Evolutionary conservation across 257 asterid genomes (phyloP), one percentile per base, ranked within the genome.

Genomic region (Nicotiana knightiana): DNA sequence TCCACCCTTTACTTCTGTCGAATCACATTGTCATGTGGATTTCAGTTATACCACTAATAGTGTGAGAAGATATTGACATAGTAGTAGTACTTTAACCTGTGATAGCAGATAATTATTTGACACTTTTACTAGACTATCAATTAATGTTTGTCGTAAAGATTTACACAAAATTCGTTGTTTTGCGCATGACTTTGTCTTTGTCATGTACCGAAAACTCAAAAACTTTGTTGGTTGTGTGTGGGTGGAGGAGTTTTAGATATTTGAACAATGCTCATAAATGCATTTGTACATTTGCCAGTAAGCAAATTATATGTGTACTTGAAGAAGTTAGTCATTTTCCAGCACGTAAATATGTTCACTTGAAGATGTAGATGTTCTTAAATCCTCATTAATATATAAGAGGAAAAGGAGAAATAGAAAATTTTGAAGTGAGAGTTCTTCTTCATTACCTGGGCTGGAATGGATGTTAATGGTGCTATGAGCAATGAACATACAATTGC

Each of bases 401-500:
- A 53, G 18, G 58, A 15, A 11, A 53, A 10, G 18, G 18, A 15
- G 58, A 33, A 33, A 67, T 16, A 33, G 51, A 33, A 73, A 26
- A 73, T 24, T n/a, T 66, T 3, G 37, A 51, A 75, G 7, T 48
- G 9, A 13, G 26, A 73, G 16, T 73, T 73, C 6, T 7, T 15
- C 66, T 82, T 43, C 2, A 43, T 43, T 82, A 91, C 97, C 96
- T 55, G 94, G 92, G 76, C 88, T 89, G 6, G 89, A 79, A 81
- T 71, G 86, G 82, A 90, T 82, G 87, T 82, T 76, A 8, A 92
- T 85, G 87, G 92, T 86, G 81, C 86, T 88, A 57, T 90, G 95
- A 83, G 93, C 85, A 78, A 88, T 51, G 88, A 88, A 92, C 93
- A 84, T 81, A 88, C 95, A 90, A 9, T 88, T 89, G 33, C 48